These are phyloP conservation scores for Paramecium caudatum DNA, from an alignment of 73 alveolate genomes.

Conservation along the genomic window DNA sequence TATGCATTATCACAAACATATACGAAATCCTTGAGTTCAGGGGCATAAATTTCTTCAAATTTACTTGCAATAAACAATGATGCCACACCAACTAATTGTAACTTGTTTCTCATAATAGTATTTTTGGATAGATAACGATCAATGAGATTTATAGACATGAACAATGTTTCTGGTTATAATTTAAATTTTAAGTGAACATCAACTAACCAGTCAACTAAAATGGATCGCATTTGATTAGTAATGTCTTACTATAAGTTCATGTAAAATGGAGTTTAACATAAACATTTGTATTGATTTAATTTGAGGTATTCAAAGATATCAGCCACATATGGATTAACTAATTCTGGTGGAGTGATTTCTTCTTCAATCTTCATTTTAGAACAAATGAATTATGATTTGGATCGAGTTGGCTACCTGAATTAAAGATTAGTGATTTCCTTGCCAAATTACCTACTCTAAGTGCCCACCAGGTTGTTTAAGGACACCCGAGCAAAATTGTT, in stretches of 20 bases:
- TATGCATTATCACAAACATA: conserved; percentile 97
- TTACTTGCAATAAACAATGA: conserved; percentile 74
- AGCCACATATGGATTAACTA: conserved; percentile 41
- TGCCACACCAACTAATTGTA: conserved; percentile 75
- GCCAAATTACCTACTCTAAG: conserved; percentile 28
- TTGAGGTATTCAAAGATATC: conserved; percentile 33
- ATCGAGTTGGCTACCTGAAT: conserved; percentile 20
- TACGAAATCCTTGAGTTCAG: conserved; percentile 95
- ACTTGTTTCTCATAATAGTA: conserved; percentile 61
- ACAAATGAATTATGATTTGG: conserved; percentile 18
- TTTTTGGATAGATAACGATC: conserved; percentile 87
- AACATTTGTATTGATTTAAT: not conserved
- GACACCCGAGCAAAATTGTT: conserved; percentile 35
- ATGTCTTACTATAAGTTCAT: conserved; percentile 78
- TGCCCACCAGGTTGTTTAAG: not conserved
- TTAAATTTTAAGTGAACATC: conserved; percentile 90
- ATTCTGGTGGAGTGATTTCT: conserved; percentile 24
- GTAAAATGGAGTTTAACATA: conserved; percentile 59
- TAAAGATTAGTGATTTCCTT: conserved; percentile 27
- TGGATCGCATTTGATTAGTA: conserved; percentile 85
- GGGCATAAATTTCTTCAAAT: conserved; percentile 80
- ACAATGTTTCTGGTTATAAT: conserved; percentile 86
- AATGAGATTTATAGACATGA: conserved; percentile 81
- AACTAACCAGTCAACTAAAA: conserved; percentile 87
- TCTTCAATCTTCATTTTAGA: conserved; percentile 26